phyloP scores from a whole-genome alignment of 2,329 filamentous ascomycete genomes.

The Verticillium dahliae region DNA sequence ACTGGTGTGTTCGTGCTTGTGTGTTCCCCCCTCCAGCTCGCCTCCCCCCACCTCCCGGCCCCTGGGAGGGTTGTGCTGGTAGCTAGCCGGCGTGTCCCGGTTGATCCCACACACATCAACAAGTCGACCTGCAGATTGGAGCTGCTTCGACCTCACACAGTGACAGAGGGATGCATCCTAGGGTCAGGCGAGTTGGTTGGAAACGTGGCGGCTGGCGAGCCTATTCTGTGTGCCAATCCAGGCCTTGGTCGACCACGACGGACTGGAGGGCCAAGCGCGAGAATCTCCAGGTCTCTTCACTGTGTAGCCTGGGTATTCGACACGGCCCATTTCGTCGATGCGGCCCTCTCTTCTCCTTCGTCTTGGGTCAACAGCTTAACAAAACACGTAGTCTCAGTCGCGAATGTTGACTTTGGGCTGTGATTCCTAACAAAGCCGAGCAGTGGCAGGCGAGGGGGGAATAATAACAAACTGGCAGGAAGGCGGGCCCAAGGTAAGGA shows the following conservation, averaged over 20 bases:
- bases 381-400: background rate
- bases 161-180: background rate
- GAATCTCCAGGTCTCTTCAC: background rate
- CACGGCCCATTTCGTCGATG: too few relatives aligned
- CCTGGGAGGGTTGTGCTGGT: background rate
- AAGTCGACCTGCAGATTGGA: background rate
- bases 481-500: background rate
- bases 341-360: too few relatives aligned
- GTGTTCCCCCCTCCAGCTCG: background rate
- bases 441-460: background rate
- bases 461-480: background rate
- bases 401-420: background rate
- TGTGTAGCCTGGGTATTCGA: background rate
- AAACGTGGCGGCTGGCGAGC: background rate
- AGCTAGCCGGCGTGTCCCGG: background rate
- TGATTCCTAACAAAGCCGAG: background rate
- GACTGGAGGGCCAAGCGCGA: constrained; percentile 1
- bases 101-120: background rate
- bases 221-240: background rate
- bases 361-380: background rate
- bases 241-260: background rate
- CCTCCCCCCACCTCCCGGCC: background rate
- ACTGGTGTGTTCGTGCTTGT: background rate
- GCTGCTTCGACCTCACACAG: background rate
- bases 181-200: background rate